Evolutionary conservation across 805 yeast genomes (phyloP).

Genomic region (Myxozyma mucilagina): DNA sequence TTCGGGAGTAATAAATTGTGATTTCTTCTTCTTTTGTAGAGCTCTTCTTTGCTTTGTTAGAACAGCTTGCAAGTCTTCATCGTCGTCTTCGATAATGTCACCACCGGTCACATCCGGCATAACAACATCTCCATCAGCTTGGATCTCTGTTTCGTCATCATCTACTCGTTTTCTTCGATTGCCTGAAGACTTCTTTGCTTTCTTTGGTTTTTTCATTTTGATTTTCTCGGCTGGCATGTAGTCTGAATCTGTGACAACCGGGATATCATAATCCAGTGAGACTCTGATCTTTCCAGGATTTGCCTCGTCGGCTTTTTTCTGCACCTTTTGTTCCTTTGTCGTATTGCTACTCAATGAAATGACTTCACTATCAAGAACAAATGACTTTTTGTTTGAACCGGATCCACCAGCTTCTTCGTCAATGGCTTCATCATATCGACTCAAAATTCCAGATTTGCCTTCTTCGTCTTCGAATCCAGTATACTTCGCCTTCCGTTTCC

Average conservation of each 20-base stretch:
- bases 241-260: constrained; percentile 34
- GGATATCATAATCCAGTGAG: constrained; percentile 33
- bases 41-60: constrained; percentile 38
- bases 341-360: constrained; percentile 2
- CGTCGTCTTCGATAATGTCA: constrained; percentile 40
- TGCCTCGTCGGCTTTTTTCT: background rate
- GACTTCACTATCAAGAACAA: constrained; percentile 27
- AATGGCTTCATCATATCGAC: constrained; percentile 27
- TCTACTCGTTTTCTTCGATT: constrained; percentile 39
- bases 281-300: constrained; percentile 30
- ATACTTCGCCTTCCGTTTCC: constrained; percentile 23
- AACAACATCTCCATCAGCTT: constrained; percentile 24
- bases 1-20: constrained; percentile 32
- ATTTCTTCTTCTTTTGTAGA: constrained; percentile 38
- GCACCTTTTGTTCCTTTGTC: background rate
- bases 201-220: constrained; percentile 49
- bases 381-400: constrained; percentile 12
- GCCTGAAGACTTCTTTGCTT: constrained; percentile 43
- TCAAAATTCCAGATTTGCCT: constrained; percentile 30
- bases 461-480: constrained; percentile 35
- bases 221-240: constrained; percentile 38
- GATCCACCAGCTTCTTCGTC: constrained; percentile 38
- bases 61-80: constrained; percentile 42
- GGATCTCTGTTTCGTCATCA: constrained; percentile 35
- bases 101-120: constrained; percentile 34